Evolutionary conservation across 176 grass and related monocot species (phyloP).

Genomic region (Eleusine indica): DNA sequence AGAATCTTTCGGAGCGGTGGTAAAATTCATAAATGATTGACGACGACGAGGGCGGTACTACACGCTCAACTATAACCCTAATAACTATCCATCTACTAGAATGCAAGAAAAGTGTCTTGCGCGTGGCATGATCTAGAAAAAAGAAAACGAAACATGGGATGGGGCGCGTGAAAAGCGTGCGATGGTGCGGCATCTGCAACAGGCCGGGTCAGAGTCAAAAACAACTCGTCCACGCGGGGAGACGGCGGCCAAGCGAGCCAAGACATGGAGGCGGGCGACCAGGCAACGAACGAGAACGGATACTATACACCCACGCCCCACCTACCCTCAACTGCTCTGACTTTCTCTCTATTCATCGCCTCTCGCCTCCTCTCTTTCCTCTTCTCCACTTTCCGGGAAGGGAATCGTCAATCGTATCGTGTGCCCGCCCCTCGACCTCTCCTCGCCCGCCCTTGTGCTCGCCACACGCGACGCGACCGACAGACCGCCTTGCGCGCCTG

Average conservation of each 20-base stretch:
- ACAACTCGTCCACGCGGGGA: not conserved
- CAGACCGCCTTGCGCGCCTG: not conserved
- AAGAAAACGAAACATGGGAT: too few species aligned
- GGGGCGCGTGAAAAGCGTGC: constrained; percentile 36
- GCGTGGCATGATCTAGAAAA: too few species aligned
- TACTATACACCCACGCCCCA: not conserved
- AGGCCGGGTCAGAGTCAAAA: constrained; percentile 30
- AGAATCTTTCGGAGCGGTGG: too few species aligned
- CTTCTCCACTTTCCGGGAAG: not conserved
- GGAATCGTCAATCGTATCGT: not conserved
- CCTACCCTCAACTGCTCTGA: not conserved
- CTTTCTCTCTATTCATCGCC: not conserved
- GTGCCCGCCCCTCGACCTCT: not conserved
- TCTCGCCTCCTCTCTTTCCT: not conserved
- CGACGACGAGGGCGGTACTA: too few species aligned
- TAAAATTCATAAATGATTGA: too few species aligned
- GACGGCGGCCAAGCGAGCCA: not conserved
- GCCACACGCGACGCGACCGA: constrained; percentile 9
- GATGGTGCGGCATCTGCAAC: not conserved
- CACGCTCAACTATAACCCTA: too few species aligned
- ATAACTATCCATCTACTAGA: too few species aligned
- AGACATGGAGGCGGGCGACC: too few species aligned
- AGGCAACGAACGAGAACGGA: constrained; percentile 15
- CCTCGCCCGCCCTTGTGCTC: constrained; percentile 25
- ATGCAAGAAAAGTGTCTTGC: too few species aligned